These are phyloP conservation scores for Botryotinia narcissicola DNA, from an alignment of 2,329 filamentous ascomycete genomes.

Conservation along the genomic window DNA sequence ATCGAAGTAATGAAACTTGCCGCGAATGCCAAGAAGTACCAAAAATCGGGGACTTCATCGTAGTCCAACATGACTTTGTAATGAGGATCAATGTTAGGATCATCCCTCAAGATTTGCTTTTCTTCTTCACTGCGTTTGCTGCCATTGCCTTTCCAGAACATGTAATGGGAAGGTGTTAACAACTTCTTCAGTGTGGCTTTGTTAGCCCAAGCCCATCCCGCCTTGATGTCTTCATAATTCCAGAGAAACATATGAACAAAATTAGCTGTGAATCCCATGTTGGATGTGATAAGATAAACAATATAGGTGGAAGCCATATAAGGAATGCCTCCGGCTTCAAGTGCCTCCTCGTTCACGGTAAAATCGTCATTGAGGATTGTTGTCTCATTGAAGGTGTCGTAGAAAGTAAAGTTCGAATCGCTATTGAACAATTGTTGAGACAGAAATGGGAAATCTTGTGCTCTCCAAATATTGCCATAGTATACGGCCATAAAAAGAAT, in stretches of 20 bases:
- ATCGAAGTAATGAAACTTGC: slow-evolving; percentile 46
- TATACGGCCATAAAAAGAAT: slow-evolving; percentile 41
- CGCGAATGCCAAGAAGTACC: slow-evolving; percentile 49
- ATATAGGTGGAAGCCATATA: slow-evolving; percentile 44
- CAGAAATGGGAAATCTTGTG: slow-evolving; percentile 45
- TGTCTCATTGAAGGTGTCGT: slow-evolving; percentile 44
- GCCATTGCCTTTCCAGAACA: slow-evolving; percentile 25
- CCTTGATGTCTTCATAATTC: slow-evolving; percentile 42
- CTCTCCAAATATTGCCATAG: slow-evolving; percentile 45
- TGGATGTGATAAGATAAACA: slow-evolving; percentile 44
- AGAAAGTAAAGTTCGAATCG: slow-evolving; percentile 40
- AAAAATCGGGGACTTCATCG: slow-evolving; percentile 55
- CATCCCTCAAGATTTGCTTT: slow-evolving; percentile 22
- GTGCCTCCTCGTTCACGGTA: slow-evolving; percentile 40
- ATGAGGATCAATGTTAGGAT: slow-evolving; percentile 42
- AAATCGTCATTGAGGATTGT: slow-evolving; percentile 43
- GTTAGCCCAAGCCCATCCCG: slow-evolving; percentile 34
- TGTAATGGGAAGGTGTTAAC: slow-evolving; percentile 31
- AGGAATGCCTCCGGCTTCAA: slow-evolving; percentile 43
- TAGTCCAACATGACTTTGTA: slow-evolving; percentile 48
- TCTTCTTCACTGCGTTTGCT: slow-evolving; percentile 24
- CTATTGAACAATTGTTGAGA: slow-evolving; percentile 44
- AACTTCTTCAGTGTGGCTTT: slow-evolving; percentile 29
- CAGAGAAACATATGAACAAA: slow-evolving; percentile 46
- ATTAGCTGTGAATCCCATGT: slow-evolving; percentile 48